phyloP scores from a whole-genome alignment of 2,329 filamentous ascomycete genomes.

The Fusarium nanum region DNA sequence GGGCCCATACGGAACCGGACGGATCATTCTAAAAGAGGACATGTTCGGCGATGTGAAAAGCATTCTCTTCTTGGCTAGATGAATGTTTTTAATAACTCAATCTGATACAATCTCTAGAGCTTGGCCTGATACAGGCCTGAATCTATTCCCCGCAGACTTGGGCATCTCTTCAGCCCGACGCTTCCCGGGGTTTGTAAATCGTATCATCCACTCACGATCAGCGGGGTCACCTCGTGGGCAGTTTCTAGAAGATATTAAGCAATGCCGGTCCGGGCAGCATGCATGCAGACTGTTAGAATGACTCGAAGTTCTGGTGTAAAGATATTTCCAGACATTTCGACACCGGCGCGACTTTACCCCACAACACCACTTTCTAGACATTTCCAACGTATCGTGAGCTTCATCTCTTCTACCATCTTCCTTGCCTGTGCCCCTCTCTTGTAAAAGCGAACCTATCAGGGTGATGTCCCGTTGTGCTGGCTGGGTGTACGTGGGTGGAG shows the following conservation, averaged over 20 bases:
- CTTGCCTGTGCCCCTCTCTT: conserved; percentile 20
- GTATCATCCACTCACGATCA: conserved; percentile 43
- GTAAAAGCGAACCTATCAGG: conserved; percentile 44
- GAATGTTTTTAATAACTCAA: background rate
- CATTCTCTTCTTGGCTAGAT: background rate
- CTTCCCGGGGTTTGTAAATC: conserved; percentile 17
- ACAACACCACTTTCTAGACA: conserved; percentile 43
- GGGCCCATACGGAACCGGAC: conserved; percentile 28
- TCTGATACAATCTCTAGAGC: background rate
- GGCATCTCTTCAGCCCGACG: conserved; percentile 21
- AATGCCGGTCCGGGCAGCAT: conserved; percentile 34
- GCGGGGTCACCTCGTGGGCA: conserved; percentile 43
- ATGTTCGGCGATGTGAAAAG: conserved; percentile 31
- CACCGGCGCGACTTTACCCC: conserved; percentile 28
- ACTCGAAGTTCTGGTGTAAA: conserved; percentile 1
- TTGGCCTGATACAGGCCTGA: background rate
- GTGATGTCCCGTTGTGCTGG: background rate
- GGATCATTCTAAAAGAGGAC: conserved; percentile 32
- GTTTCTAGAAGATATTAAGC: conserved; percentile 1
- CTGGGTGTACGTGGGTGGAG: conserved; percentile 1
- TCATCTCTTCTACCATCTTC: conserved; percentile 22
- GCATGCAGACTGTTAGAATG: background rate
- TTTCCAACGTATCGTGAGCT: conserved; percentile 44
- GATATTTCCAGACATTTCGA: conserved; percentile 35
- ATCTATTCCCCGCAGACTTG: conserved; percentile 26